A percentile compares a stretch with the other conserved stretches of the same genome.
These are phyloP conservation scores for Paramecium biaurelia DNA, from an alignment of 73 alveolate species.

Conservation along the genomic window DNA sequence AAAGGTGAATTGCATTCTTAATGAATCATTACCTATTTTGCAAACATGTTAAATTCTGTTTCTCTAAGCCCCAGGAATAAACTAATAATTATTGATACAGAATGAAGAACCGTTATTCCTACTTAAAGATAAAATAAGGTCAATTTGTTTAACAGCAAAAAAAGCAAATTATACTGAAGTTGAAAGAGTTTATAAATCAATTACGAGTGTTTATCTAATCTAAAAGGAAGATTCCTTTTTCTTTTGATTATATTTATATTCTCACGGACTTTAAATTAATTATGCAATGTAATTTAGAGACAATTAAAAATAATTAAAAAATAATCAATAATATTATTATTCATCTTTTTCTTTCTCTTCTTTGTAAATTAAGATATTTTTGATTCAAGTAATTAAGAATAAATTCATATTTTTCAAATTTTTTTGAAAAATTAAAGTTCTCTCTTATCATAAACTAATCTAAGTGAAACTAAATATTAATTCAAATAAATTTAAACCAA, in stretches of 20 bases:
- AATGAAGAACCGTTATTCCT: slow-evolving; percentile 79
- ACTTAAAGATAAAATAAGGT: slow-evolving; percentile 72
- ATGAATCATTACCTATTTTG: slow-evolving; percentile 75
- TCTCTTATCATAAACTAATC: too few species aligned
- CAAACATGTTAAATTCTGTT: slow-evolving; percentile 87
- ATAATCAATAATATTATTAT: not conserved
- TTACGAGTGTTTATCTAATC: slow-evolving; percentile 57
- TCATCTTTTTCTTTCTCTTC: not conserved
- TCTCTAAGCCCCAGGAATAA: slow-evolving; percentile 97
- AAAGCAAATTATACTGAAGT: slow-evolving; percentile 86
- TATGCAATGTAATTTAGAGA: not conserved
- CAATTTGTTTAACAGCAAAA: slow-evolving; percentile 70
- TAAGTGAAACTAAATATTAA: too few species aligned
- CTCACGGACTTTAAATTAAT: not conserved
- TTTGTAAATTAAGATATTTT: not conserved
- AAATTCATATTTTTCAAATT: too few species aligned
- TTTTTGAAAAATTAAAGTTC: too few species aligned
- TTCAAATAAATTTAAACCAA: too few species aligned
- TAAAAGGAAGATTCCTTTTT: not conserved
- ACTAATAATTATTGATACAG: slow-evolving; percentile 83
- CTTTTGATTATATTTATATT: slow-evolving; percentile 14
- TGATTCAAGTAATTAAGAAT: too few species aligned
- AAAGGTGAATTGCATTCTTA: slow-evolving; percentile 81
- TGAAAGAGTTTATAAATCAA: slow-evolving; percentile 69
- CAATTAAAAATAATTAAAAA: not conserved